phyloP scores from a whole-genome alignment of 176 grass and related monocot genomes.

The Cocos nucifera region DNA sequence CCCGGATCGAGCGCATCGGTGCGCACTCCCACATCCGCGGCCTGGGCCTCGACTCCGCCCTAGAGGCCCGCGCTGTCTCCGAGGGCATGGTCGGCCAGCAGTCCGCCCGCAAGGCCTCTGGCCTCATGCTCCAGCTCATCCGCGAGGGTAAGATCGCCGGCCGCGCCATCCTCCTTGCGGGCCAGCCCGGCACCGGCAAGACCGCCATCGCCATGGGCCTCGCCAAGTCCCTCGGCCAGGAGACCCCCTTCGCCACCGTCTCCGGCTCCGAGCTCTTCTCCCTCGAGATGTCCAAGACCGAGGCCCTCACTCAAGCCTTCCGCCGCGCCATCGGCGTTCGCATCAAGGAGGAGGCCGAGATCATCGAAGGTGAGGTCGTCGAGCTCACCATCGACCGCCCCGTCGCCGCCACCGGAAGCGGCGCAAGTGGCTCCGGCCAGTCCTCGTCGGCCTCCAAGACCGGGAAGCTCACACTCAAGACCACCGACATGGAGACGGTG shows the following conservation, averaged over 20 bases:
- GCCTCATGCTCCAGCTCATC: constrained; percentile 87
- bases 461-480: constrained; percentile 80
- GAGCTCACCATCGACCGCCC: constrained; percentile 91
- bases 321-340: constrained; percentile 82
- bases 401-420: constrained; percentile 12
- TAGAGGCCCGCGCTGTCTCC: constrained; percentile 73
- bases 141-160: constrained; percentile 76
- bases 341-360: constrained; percentile 98
- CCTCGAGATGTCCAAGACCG: constrained; percentile 87
- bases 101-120: constrained; percentile 63
- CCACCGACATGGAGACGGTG: constrained; percentile 92
- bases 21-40: constrained; percentile 98
- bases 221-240: constrained; percentile 81
- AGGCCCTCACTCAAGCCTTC: constrained; percentile 87
- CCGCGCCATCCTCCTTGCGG: constrained; percentile 72
- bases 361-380: constrained; percentile 96
- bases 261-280: constrained; percentile 90
- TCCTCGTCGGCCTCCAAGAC: constrained; percentile 35
- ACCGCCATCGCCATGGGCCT: constrained; percentile 92
- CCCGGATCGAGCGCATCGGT: constrained; percentile 85
- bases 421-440: constrained; percentile 1
- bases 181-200: constrained; percentile 91
- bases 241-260: constrained; percentile 84
- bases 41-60: constrained; percentile 68
- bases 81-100: constrained; percentile 98